Percentiles rank a stretch among this genome's conserved stretches.
phyloP scores from a whole-genome alignment of 1,284 basidiomycete species.

The Ceratobasidium sp. region DNA sequence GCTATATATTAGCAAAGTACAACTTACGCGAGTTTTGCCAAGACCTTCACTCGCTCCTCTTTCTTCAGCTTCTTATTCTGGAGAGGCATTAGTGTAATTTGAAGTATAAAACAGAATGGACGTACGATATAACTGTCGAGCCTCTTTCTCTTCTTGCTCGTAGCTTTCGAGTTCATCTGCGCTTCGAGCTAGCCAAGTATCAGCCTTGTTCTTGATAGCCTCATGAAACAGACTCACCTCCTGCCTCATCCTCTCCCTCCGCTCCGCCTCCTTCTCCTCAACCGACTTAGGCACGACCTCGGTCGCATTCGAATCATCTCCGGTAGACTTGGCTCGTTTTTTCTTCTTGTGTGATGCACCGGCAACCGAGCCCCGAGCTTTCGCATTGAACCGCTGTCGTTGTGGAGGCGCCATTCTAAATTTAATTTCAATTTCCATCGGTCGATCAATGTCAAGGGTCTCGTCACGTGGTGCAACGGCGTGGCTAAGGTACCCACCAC shows the following conservation, averaged over 20 bases:
- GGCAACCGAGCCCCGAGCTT: constrained; percentile 65
- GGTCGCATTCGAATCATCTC: constrained; percentile 60
- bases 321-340: constrained; percentile 49
- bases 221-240: constrained; percentile 57
- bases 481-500: constrained; percentile 7
- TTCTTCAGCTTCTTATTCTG: constrained; percentile 88
- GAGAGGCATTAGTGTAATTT: neutral
- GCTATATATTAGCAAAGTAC: no score
- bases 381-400: constrained; percentile 60
- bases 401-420: constrained; percentile 40
- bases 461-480: constrained; percentile 2
- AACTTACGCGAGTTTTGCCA: constrained; percentile 79
- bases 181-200: constrained; percentile 53
- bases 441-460: neutral
- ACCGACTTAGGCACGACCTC: constrained; percentile 59
- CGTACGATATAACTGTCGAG: constrained; percentile 84
- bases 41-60: constrained; percentile 74
- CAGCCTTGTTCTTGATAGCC: neutral
- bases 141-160: constrained; percentile 78
- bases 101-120: constrained; percentile 16
- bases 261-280: constrained; percentile 67
- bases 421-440: constrained; percentile 18
- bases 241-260: constrained; percentile 64
- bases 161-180: constrained; percentile 72
- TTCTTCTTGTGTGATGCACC: constrained; percentile 62